Evolutionary conservation across 441 rosid genomes (phyloP), one percentile per base, ranked within the genome.

Genomic region (Arabidopsis hybrid): DNA sequence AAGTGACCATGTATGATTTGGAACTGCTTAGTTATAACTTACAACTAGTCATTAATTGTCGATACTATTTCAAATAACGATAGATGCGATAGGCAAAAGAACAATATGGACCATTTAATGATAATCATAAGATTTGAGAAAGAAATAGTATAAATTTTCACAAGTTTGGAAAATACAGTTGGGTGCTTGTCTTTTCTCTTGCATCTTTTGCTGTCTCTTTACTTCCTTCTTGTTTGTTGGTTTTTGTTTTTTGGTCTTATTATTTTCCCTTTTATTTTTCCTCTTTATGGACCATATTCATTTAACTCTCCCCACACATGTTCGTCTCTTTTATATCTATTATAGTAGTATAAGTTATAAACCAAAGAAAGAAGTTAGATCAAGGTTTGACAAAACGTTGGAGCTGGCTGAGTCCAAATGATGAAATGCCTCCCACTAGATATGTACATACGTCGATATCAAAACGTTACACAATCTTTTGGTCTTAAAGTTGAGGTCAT

Each of bases 161-260:
- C 49, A 51, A 16, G 39, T 60, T 60, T 61, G 50, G 69, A 68
- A 51, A 39, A 36, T 61, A 60, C 69, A 75, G 74, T 75, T 75
- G 79, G 74, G 11, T 61, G 46, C 36, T 74, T 75, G 79, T 75
- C 69, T 68, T 75, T 75, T 75, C 79, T 68, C 13, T 43, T 16
- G 26, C 47, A 32, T 14, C 36, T 47, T 38, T 75, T 60, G 63
- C 57, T 68, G 65, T 39, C 78, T 66, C 60, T 57, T 66, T 66
- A 65, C 72, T 61, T 75, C 74, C 67, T 75, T 75, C 64, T 75
- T 75, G 74, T 75, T 75, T 68, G 57, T 61, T 68, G 34, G 29
- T 51, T 68, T n/a, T 45, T 45, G 50, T 8, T 45, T 42, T 67
- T 67, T 75, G 68, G 45, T 75, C 51, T 43, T 60, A 59, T 21